Conservation (phyloP, 331 rosid genomes). For the Quercus phellos region DNA sequence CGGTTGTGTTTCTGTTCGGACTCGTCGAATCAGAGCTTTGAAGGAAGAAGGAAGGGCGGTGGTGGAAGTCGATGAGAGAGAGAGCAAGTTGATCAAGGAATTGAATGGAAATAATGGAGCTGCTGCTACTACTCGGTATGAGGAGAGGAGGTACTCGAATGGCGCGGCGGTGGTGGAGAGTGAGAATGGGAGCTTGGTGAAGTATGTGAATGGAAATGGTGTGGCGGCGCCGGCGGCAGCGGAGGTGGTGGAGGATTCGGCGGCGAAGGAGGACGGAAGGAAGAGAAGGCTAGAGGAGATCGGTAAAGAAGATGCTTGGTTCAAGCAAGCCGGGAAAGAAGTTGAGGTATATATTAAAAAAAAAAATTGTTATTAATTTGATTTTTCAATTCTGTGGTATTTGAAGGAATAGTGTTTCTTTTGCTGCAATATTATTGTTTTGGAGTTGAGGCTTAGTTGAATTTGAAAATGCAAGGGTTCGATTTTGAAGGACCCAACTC, state of each 20-base stretch:
- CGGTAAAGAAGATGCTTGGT: slow-evolving; percentile 97
- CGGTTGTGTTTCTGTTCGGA: slow-evolving; percentile 20
- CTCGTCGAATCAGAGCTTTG: slow-evolving; percentile 37
- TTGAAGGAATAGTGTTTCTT: not conserved
- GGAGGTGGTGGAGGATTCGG: slow-evolving; percentile 36
- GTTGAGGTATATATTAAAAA: slow-evolving; percentile 40
- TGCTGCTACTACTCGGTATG: slow-evolving; percentile 26
- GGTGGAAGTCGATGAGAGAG: slow-evolving; percentile 42
- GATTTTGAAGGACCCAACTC: not conserved
- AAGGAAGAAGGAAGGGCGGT: slow-evolving; percentile 38
- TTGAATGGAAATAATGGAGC: slow-evolving; percentile 71
- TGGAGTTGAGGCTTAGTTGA: not conserved
- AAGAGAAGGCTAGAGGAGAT: slow-evolving; percentile 87
- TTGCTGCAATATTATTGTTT: not conserved
- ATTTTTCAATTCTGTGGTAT: slow-evolving; percentile 4
- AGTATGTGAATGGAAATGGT: slow-evolving; percentile 71
- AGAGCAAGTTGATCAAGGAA: slow-evolving; percentile 32
- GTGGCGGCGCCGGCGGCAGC: slow-evolving; percentile 43
- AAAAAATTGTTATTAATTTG: slow-evolving; percentile 16
- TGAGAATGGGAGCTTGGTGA: slow-evolving; percentile 45
- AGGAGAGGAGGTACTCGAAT: slow-evolving; percentile 37
- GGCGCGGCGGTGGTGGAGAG: slow-evolving; percentile 43
- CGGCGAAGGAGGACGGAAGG: slow-evolving; percentile 65
- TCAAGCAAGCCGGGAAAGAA: slow-evolving; percentile 41
- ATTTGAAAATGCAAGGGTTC: not conserved